Conservation (phyloP, 2,329 filamentous ascomycete genomes). For the Hymenoscyphus fructigenus region DNA sequence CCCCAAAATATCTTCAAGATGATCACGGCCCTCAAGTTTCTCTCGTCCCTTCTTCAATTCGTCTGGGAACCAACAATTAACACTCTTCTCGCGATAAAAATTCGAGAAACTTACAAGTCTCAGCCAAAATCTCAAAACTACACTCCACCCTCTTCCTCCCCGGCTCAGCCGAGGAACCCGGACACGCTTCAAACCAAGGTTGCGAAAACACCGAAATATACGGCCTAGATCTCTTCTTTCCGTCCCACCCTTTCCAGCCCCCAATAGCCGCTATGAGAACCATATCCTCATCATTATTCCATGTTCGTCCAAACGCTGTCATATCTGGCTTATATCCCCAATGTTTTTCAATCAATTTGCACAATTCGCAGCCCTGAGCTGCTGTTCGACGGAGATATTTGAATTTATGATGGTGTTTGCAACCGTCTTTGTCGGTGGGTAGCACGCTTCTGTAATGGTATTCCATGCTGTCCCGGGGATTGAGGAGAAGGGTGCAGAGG, state of each 20-base stretch:
- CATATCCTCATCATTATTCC: background rate
- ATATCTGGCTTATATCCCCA: background rate
- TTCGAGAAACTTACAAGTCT: background rate
- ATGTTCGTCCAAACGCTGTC: background rate
- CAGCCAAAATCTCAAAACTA: background rate
- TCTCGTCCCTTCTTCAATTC: background rate
- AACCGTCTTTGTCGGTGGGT: background rate
- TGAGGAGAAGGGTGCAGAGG: background rate
- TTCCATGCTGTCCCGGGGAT: background rate
- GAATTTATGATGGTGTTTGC: background rate
- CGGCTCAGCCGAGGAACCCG: background rate
- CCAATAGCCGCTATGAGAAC: background rate
- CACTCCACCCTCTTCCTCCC: background rate
- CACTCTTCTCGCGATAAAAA: background rate
- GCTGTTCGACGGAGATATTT: background rate
- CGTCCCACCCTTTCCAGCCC: background rate
- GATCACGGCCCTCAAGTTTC: background rate
- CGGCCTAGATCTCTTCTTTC: background rate
- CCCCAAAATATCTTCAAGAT: background rate
- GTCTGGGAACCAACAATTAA: background rate
- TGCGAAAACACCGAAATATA: background rate
- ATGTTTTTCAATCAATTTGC: background rate
- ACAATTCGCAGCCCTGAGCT: background rate
- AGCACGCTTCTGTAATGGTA: background rate
- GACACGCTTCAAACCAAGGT: background rate